Evolutionary conservation across 2,329 filamentous ascomycete species (phyloP), one percentile per base, ranked within the genome.

Genomic region (Fusarium sacchari): DNA sequence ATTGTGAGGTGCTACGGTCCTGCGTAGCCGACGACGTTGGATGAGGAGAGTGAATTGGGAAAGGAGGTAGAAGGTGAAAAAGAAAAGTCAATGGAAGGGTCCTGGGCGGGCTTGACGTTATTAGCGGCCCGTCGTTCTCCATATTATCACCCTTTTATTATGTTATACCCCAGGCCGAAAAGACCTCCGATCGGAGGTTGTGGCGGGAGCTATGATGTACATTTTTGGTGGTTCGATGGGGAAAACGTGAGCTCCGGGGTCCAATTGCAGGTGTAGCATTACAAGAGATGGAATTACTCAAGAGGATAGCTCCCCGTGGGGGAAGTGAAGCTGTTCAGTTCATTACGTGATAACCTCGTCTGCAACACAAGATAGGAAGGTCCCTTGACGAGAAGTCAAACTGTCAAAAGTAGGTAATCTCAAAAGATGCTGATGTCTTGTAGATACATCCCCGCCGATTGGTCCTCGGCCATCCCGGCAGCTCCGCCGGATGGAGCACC

Each of bases 61-160:
- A 47, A 53, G 44, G 22, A 30, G 55, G 42, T 42, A 50, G 39
- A 64, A 71, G 34, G 28, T 24, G 56, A 52, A 52, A 52, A 63
- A 40, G 40, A 60, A 66, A 58, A 32, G 30, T 17, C 17, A 40
- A 47, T 57, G 20, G 24, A 24, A 20, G 36, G 36, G n/a, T 40
- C 57, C 37, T 46, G 71, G 47, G 63, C 64, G 37, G 63, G 56
- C 52, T 39, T 55, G 67, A 74, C 60, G 53, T 67, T 71, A 74
- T 71, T 52, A 69, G 71, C 52, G 68, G 68, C 61, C 26, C 56
- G 34, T 18, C 14, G 47, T 60, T 74, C 67, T 68, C 71, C 71
- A 74, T 74, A 72, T 74, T 74, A 62, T 59, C 58, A 47, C 63
- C 67, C 42, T 72, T 69, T 73, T 73, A 57, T 73, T 73, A 57